A percentile compares a stretch with the other conserved stretches of the same genome.
phyloP scores from a whole-genome alignment of 441 rosid genomes.

The Pelargonium myrrhifolium region DNA sequence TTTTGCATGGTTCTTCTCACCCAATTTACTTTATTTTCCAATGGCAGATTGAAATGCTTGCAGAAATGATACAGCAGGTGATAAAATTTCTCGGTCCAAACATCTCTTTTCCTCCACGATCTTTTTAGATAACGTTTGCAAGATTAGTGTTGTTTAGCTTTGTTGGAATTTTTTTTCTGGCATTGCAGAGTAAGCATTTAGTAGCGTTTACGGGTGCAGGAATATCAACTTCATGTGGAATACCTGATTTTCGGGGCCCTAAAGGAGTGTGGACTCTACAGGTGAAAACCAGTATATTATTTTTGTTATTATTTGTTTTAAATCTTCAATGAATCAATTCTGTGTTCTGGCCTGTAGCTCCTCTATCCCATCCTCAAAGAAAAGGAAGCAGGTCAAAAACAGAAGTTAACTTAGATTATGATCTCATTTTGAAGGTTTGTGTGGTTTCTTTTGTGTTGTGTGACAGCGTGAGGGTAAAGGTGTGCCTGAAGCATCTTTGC shows the following conservation, averaged over 20 bases:
- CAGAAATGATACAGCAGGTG: constrained; percentile 16
- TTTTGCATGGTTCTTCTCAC: not conserved
- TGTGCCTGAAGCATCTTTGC: not conserved
- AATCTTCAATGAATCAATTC: not conserved
- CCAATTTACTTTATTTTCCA: not conserved
- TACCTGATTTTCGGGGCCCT: constrained; percentile 1
- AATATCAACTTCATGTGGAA: not conserved
- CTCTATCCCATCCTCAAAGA: not conserved
- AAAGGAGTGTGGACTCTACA: not conserved
- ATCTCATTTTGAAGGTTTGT: not conserved
- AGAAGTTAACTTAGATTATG: not conserved
- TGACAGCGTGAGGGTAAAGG: not conserved
- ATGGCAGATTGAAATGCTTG: constrained; percentile 17
- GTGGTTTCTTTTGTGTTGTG: not conserved
- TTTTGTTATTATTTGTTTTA: not conserved
- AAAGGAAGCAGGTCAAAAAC: too few relatives aligned
- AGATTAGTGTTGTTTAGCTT: not conserved
- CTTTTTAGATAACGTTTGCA: not conserved
- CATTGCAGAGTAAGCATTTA: not conserved
- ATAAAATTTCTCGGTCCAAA: not conserved
- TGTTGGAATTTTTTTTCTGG: not conserved
- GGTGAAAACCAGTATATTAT: not conserved
- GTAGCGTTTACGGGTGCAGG: constrained; percentile 1
- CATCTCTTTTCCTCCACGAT: too few relatives aligned
- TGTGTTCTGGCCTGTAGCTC: not conserved